Conservation (phyloP, 2,329 filamentous ascomycete species). For the Aspergillus flavus region DNA sequence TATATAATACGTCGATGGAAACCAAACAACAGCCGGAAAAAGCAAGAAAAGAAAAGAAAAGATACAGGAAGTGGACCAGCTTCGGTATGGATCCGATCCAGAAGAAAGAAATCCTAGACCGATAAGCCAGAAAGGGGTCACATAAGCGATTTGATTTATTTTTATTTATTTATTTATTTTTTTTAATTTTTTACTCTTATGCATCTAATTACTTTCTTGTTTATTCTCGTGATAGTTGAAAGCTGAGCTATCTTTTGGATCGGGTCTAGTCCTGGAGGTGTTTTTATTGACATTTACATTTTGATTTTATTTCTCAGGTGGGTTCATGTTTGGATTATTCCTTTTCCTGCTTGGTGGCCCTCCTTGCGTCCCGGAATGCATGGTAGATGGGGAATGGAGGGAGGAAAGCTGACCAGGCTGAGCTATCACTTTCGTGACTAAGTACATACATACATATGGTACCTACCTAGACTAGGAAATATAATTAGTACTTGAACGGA, state of each 20-base stretch:
- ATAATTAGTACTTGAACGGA: background rate
- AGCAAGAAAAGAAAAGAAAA: constrained; percentile 1
- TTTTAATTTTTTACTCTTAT: background rate
- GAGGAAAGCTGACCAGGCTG: background rate
- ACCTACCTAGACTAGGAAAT: background rate
- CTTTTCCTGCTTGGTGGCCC: background rate
- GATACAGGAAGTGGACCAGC: background rate
- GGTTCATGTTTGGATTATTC: background rate
- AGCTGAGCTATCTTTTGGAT: background rate
- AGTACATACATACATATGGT: background rate
- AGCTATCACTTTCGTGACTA: background rate
- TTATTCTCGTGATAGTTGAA: too few relatives aligned
- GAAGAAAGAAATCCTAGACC: constrained; percentile 5
- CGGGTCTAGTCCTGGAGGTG: background rate
- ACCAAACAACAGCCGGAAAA: background rate
- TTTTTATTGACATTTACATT: background rate
- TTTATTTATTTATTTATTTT: background rate
- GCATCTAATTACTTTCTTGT: background rate
- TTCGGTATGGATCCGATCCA: constrained; percentile 6
- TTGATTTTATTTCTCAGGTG: background rate
- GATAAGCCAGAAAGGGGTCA: constrained; percentile 13
- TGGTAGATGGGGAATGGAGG: constrained; percentile 18
- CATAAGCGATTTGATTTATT: constrained; percentile 13
- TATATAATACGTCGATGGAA: constrained; percentile 2
- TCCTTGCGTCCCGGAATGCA: constrained; percentile 22